Percentiles rank a stretch among this genome's conserved stretches.
phyloP scores from a whole-genome alignment of 352 stramenopile species.

The Albugo laibachii region DNA sequence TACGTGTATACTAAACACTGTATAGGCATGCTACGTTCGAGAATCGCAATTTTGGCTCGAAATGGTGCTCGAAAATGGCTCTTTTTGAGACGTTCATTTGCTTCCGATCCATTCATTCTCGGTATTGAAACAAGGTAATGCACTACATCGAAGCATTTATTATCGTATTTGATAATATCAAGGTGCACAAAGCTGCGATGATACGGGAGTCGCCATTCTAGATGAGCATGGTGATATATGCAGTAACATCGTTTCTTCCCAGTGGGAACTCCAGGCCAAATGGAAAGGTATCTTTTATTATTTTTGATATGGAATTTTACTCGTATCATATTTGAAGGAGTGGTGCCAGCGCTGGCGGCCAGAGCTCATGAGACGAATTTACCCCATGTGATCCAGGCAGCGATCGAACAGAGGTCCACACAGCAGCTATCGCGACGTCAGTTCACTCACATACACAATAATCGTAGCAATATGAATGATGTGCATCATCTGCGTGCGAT shows the following conservation, averaged over 20 bases:
- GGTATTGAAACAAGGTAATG: conserved; percentile 78
- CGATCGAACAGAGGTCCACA: conserved; percentile 68
- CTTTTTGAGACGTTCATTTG: too few species aligned
- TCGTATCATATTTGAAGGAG: conserved; percentile 24
- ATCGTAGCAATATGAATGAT: conserved; percentile 30
- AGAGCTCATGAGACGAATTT: conserved; percentile 90
- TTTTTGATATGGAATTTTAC: neutral
- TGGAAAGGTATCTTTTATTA: conserved; percentile 33
- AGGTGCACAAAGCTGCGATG: conserved; percentile 63
- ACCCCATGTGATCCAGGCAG: conserved; percentile 82
- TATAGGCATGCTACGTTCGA: too few species aligned
- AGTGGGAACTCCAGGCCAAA: conserved; percentile 77
- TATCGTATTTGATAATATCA: too few species aligned
- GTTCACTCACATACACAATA: neutral
- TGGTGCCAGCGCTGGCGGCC: conserved; percentile 90
- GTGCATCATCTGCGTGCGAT: conserved; percentile 84
- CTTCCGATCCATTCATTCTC: conserved; percentile 42
- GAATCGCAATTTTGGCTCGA: too few species aligned
- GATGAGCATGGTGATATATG: conserved; percentile 81
- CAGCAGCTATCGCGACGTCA: conserved; percentile 8
- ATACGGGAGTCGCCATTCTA: conserved; percentile 84
- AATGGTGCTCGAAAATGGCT: too few species aligned
- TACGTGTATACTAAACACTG: too few species aligned
- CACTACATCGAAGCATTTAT: too few species aligned
- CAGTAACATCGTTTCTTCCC: conserved; percentile 85